phyloP scores from a whole-genome alignment of 495 filamentous ascomycete species.

The Cryomyces minteri region DNA sequence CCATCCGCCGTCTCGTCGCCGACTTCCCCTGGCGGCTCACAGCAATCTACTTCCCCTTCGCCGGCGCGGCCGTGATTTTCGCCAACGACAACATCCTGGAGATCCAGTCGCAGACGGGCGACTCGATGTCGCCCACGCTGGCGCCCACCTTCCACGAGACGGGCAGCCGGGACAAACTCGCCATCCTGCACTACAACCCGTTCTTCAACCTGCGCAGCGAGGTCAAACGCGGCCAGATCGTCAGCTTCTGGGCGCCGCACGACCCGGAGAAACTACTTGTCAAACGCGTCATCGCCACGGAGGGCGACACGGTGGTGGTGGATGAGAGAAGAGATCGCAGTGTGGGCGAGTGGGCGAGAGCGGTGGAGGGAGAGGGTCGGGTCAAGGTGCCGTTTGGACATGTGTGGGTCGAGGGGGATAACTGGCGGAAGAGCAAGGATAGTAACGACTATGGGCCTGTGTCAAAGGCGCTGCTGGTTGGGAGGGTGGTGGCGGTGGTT shows the following conservation, averaged over 20 bases:
- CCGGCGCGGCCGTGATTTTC: background rate
- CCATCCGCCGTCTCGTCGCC: too few relatives aligned
- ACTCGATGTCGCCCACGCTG: slow-evolving; percentile 19
- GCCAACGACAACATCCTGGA: slow-evolving; percentile 12
- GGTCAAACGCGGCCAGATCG: slow-evolving; percentile 13
- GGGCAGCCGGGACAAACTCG: slow-evolving; percentile 6
- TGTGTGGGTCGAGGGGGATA: slow-evolving; percentile 24
- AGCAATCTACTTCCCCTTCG: background rate
- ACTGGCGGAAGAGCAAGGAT: slow-evolving; percentile 16
- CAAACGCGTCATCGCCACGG: slow-evolving; percentile 18
- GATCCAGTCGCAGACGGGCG: slow-evolving; percentile 7
- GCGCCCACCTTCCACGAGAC: slow-evolving; percentile 12
- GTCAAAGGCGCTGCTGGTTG: slow-evolving; percentile 4
- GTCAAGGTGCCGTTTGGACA: slow-evolving; percentile 17
- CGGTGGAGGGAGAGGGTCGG: background rate
- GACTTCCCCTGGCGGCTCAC: too few relatives aligned
- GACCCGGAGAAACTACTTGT: slow-evolving; percentile 12
- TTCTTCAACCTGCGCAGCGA: background rate
- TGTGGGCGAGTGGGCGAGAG: background rate
- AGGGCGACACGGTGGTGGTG: slow-evolving; percentile 15
- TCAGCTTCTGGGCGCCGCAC: slow-evolving; percentile 17
- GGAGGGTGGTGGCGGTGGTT: slow-evolving; percentile 6
- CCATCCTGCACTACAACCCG: slow-evolving; percentile 4
- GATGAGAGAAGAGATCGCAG: slow-evolving; percentile 2
- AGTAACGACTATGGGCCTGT: slow-evolving; percentile 20